These are phyloP conservation scores for Emericellopsis atlantica DNA, from an alignment of 2,329 filamentous ascomycete species.

Conservation along the genomic window DNA sequence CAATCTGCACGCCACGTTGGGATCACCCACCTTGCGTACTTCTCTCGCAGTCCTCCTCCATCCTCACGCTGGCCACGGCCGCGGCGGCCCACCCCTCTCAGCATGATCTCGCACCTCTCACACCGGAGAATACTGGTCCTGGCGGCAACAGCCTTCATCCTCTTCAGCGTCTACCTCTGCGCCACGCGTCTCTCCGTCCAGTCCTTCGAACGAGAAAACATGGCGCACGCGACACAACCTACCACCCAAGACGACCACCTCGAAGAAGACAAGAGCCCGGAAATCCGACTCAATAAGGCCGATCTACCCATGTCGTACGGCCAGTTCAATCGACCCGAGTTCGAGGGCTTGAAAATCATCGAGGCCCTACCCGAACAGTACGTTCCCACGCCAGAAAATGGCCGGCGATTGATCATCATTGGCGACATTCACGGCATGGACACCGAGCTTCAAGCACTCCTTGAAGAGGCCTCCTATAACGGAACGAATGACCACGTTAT, in stretches of 20 bases:
- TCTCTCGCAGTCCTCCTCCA: too few species aligned
- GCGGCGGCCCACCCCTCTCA: background rate
- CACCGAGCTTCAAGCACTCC: conserved; percentile 49
- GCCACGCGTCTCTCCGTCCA: conserved; percentile 16
- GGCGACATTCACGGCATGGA: conserved; percentile 91
- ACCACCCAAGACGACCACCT: background rate
- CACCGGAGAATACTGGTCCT: conserved; percentile 17
- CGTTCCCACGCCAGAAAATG: conserved; percentile 19
- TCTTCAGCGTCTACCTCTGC: conserved; percentile 19
- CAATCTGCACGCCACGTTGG: too few species aligned
- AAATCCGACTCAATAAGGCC: conserved; percentile 10
- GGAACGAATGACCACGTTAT: conserved; percentile 54
- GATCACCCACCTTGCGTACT: too few species aligned
- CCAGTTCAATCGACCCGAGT: conserved; percentile 21
- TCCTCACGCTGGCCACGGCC: too few species aligned
- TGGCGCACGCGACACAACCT: background rate
- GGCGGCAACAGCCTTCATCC: conserved; percentile 16
- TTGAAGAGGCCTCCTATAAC: conserved; percentile 55
- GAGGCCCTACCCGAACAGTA: conserved; percentile 15
- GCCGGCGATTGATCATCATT: conserved; percentile 61
- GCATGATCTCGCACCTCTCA: conserved; percentile 7
- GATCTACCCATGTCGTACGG: conserved; percentile 27
- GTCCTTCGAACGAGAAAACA: conserved; percentile 5
- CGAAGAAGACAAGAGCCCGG: background rate
- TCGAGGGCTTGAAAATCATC: conserved; percentile 17